Evolutionary conservation across 1,284 basidiomycete species (phyloP).

Genomic region (Tilletiopsis washingtonensis): DNA sequence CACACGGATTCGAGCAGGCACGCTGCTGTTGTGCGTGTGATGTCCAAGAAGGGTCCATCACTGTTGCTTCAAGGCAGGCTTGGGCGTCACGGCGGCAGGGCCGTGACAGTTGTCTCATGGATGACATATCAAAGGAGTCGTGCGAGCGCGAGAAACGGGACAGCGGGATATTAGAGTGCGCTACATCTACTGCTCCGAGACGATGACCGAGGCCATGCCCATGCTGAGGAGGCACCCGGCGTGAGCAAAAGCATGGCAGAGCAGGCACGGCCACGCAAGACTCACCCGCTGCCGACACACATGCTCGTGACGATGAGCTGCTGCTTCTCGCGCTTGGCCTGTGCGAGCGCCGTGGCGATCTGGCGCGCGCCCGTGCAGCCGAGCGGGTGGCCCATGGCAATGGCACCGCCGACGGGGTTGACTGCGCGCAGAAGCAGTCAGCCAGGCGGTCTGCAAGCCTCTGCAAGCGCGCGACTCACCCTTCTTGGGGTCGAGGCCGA

Average conservation of each 20-base stretch:
- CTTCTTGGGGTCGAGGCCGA: constrained; percentile 50
- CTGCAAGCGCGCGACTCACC: too few relatives aligned
- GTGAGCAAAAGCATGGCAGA: not conserved
- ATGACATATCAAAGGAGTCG: too few relatives aligned
- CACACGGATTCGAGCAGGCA: too few relatives aligned
- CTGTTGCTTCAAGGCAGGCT: too few relatives aligned
- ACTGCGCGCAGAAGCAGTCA: constrained; percentile 18
- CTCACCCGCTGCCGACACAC: constrained; percentile 69
- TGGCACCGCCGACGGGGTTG: constrained; percentile 52
- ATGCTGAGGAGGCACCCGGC: constrained; percentile 49
- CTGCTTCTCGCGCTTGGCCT: constrained; percentile 62
- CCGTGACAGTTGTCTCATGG: too few relatives aligned
- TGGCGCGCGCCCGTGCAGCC: constrained; percentile 68
- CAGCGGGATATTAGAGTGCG: not conserved
- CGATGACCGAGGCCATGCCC: constrained; percentile 74
- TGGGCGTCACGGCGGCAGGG: too few relatives aligned
- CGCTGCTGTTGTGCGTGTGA: too few relatives aligned
- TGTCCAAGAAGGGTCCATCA: too few relatives aligned
- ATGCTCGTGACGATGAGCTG: constrained; percentile 61
- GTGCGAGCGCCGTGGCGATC: constrained; percentile 72
- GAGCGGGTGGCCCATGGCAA: constrained; percentile 49
- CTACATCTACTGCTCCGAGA: constrained; percentile 57
- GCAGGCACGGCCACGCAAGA: not conserved
- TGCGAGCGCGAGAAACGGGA: not conserved
- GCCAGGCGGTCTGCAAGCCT: too few relatives aligned